A percentile compares a stretch with the other conserved stretches of the same genome.
Conservation (phyloP, 2,329 filamentous ascomycete species). For the Cordyceps pruinosa region DNA sequence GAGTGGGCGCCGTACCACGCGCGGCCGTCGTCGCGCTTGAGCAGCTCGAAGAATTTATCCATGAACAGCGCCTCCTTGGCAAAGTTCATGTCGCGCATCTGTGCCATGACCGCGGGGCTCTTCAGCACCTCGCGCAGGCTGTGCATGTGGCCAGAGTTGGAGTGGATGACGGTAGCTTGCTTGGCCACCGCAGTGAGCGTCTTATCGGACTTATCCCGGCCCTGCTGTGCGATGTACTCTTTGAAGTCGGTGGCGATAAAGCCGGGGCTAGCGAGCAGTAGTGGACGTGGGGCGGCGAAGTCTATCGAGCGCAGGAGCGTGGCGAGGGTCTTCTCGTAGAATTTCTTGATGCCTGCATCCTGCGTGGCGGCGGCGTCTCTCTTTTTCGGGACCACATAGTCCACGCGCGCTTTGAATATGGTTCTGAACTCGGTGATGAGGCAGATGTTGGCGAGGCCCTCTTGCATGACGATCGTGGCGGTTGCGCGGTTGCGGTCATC, state of each 20-base stretch:
- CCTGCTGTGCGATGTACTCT: constrained; percentile 60
- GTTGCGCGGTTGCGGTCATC: constrained; percentile 74
- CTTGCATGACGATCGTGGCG: constrained; percentile 89
- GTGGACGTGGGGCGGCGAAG: constrained; percentile 59
- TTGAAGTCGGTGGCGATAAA: constrained; percentile 80
- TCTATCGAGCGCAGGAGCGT: constrained; percentile 75
- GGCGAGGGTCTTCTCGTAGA: constrained; percentile 70
- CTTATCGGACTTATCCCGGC: constrained; percentile 56
- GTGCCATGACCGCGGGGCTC: constrained; percentile 67
- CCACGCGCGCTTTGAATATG: constrained; percentile 56
- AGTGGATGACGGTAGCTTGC: constrained; percentile 68
- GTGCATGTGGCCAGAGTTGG: constrained; percentile 79
- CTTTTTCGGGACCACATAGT: constrained; percentile 62
- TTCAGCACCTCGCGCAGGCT: constrained; percentile 81
- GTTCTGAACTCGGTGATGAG: constrained; percentile 76
- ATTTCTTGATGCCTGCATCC: constrained; percentile 61
- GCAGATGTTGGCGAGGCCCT: constrained; percentile 76
- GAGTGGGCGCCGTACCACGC: constrained; percentile 87
- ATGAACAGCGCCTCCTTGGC: constrained; percentile 75
- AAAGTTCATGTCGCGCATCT: constrained; percentile 82
- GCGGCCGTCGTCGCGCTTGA: constrained; percentile 77
- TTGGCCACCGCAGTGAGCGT: constrained; percentile 55
- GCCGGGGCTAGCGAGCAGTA: constrained; percentile 82
- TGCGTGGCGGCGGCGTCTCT: constrained; percentile 57
- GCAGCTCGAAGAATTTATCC: constrained; percentile 71